Percentiles rank a stretch among this genome's conserved stretches.
These are phyloP conservation scores for Metschnikowia colocasiae DNA, from an alignment of 805 yeast species.

Conservation along the genomic window DNA sequence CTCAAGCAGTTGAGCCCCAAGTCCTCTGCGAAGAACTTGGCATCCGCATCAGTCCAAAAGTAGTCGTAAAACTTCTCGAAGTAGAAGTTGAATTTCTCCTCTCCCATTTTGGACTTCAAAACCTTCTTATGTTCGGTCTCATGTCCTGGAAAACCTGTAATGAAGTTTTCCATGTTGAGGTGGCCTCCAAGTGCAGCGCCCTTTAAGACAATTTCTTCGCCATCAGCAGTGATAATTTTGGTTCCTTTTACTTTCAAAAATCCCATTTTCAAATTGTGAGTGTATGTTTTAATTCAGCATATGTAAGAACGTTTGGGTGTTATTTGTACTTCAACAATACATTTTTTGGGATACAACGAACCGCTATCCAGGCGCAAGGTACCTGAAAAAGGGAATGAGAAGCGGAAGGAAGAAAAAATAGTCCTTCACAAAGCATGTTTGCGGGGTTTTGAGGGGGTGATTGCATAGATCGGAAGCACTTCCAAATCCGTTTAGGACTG, in stretches of 20 bases:
- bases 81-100: slow-evolving; percentile 46
- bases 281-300: neutral
- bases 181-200: slow-evolving; percentile 52
- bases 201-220: slow-evolving; percentile 38
- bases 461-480: neutral
- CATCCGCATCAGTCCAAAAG: slow-evolving; percentile 51
- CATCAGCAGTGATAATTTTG: slow-evolving; percentile 44
- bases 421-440: neutral
- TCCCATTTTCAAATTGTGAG: slow-evolving; percentile 8
- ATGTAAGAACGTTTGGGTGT: neutral
- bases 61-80: slow-evolving; percentile 51
- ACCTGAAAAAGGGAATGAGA: neutral
- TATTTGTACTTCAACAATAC: neutral
- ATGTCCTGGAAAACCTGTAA: slow-evolving; percentile 53
- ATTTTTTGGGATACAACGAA: neutral
- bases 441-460: neutral
- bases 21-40: slow-evolving; percentile 39
- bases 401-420: neutral
- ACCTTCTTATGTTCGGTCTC: slow-evolving; percentile 49
- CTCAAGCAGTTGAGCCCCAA: slow-evolving; percentile 46
- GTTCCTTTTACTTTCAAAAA: slow-evolving; percentile 44
- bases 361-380: neutral
- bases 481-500: neutral
- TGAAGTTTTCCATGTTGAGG: slow-evolving; percentile 54
- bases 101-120: slow-evolving; percentile 38